Conservation (phyloP, 192 early-diverging fungal genomes). For the Linnemannia schmuckeri region DNA sequence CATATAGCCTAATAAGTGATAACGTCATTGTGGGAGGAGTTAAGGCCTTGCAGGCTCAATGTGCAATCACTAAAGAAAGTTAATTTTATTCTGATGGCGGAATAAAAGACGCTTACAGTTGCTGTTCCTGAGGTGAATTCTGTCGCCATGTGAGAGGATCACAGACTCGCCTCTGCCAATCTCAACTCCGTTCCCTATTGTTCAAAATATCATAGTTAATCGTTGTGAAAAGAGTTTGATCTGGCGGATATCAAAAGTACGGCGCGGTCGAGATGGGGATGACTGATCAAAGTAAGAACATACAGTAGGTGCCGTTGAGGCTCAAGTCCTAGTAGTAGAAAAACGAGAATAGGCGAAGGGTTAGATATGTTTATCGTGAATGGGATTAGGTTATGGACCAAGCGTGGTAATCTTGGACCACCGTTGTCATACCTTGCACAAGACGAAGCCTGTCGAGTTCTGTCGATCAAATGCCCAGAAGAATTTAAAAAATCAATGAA, state of each 20-base stretch:
- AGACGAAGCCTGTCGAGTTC: slow-evolving; percentile 27
- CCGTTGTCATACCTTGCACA: slow-evolving; percentile 24
- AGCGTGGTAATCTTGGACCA: not conserved
- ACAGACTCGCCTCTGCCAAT: slow-evolving; percentile 68
- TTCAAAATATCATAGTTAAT: not conserved
- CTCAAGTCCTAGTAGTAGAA: slow-evolving; percentile 60
- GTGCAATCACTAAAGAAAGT: too few relatives aligned
- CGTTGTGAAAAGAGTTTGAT: not conserved
- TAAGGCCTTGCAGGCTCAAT: not conserved
- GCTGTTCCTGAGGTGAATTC: slow-evolving; percentile 65
- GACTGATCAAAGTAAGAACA: not conserved
- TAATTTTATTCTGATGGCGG: too few relatives aligned
- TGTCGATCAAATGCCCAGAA: not conserved
- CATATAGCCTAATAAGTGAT: slow-evolving; percentile 12
- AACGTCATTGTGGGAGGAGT: not conserved
- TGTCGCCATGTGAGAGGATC: slow-evolving; percentile 70
- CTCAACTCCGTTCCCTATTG: slow-evolving; percentile 60
- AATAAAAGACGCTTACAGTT: slow-evolving; percentile 39
- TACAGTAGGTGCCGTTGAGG: slow-evolving; percentile 69
- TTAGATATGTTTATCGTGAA: not conserved
- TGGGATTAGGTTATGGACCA: too few relatives aligned
- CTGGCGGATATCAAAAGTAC: not conserved
- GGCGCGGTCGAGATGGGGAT: not conserved
- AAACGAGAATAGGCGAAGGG: not conserved
- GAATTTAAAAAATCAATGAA: not conserved